Conservation (phyloP, 768 basidiomycete species). For the Antrodiella citrinella region DNA sequence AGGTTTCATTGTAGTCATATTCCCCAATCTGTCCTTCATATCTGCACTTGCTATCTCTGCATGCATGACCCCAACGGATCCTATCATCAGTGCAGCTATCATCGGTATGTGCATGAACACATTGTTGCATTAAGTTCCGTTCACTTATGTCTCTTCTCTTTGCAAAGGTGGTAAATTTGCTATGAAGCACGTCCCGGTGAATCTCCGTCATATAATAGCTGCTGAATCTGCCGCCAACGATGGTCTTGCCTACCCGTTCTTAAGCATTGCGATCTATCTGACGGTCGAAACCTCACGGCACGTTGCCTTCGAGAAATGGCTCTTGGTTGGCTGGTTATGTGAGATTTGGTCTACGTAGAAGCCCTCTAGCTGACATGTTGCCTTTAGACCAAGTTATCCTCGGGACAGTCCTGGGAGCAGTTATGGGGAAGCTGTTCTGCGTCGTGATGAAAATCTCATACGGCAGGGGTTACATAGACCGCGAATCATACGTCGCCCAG, state of each 20-base stretch:
- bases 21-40: conserved; percentile 63
- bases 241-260: conserved; percentile 90
- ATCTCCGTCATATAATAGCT: conserved; percentile 73
- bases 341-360: conserved; percentile 19
- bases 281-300: conserved; percentile 56
- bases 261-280: conserved; percentile 81
- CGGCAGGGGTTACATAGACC: conserved; percentile 55
- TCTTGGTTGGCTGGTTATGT: conserved; percentile 81
- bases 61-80: conserved; percentile 91
- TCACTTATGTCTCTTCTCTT: neutral
- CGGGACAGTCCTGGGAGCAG: conserved; percentile 60
- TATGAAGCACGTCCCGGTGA: conserved; percentile 56
- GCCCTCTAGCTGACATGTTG: too few species aligned
- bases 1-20: conserved; percentile 63
- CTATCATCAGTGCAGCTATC: conserved; percentile 82
- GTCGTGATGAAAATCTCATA: conserved; percentile 68
- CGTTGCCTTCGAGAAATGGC: conserved; percentile 75
- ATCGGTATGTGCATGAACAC: conserved; percentile 40
- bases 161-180: conserved; percentile 67
- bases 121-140: too few species aligned
- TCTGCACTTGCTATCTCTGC: conserved; percentile 83
- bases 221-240: conserved; percentile 96
- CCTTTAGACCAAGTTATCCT: conserved; percentile 69
- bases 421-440: conserved; percentile 49
- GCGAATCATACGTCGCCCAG: conserved; percentile 84